phyloP scores from a whole-genome alignment of 2,329 filamentous ascomycete genomes.

The Moelleriella libera region DNA sequence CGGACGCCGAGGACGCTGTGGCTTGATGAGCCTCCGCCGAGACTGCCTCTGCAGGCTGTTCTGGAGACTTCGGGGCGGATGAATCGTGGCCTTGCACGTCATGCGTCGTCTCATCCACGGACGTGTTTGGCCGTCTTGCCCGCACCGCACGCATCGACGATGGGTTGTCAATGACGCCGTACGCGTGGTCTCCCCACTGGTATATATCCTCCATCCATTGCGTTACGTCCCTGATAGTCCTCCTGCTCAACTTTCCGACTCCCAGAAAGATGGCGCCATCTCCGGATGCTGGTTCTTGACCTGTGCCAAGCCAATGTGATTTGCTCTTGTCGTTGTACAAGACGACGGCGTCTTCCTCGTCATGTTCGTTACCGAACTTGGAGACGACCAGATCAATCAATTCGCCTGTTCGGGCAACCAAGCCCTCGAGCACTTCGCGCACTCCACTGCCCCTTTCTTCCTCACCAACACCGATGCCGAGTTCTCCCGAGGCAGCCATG shows the following conservation, averaged over 20 bases:
- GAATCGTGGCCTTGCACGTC: conserved; percentile 1
- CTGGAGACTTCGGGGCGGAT: background rate
- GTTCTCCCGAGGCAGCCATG: conserved; percentile 76
- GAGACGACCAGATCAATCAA: conserved; percentile 80
- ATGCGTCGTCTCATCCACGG: conserved; percentile 1
- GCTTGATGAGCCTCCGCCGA: background rate
- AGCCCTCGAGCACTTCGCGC: conserved; percentile 82
- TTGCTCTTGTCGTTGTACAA: conserved; percentile 7
- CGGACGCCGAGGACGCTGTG: background rate
- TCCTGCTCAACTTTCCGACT: conserved; percentile 55
- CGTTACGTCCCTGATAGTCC: conserved; percentile 58
- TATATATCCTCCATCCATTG: conserved; percentile 86
- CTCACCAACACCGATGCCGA: conserved; percentile 88
- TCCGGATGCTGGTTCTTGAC: conserved; percentile 49
- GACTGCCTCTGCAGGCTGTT: background rate
- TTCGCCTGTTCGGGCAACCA: conserved; percentile 65
- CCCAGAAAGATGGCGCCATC: conserved; percentile 85
- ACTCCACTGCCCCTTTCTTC: conserved; percentile 92
- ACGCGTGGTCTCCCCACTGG: conserved; percentile 68
- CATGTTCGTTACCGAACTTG: conserved; percentile 52
- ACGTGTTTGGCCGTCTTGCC: conserved; percentile 15
- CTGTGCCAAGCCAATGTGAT: conserved; percentile 57
- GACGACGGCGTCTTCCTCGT: conserved; percentile 10
- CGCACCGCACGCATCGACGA: conserved; percentile 44
- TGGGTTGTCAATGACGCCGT: conserved; percentile 71